Conservation (phyloP, 345 rosid genomes). For the Syzygium aromaticum region DNA sequence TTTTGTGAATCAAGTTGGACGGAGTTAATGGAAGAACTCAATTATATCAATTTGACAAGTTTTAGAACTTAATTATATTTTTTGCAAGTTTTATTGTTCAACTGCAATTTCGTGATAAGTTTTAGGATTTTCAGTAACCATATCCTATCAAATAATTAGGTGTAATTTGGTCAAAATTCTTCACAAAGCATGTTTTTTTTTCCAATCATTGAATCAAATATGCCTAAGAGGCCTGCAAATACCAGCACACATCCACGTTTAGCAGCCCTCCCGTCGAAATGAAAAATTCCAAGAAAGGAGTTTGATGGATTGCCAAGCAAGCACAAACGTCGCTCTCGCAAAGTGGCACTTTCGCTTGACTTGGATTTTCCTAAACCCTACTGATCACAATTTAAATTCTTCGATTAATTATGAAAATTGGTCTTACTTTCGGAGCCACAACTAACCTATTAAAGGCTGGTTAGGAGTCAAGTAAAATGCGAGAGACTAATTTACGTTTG, state of each 20-base stretch:
- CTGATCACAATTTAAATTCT: neutral
- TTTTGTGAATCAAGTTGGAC: too few relatives aligned
- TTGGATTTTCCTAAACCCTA: accelerated
- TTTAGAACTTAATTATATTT: too few relatives aligned
- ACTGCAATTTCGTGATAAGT: too few relatives aligned
- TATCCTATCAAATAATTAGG: neutral
- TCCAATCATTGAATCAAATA: neutral
- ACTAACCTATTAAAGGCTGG: neutral
- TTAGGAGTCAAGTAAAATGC: neutral
- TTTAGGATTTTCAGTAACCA: too few relatives aligned
- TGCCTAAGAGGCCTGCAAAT: neutral
- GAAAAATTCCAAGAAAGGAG: neutral
- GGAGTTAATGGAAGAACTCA: too few relatives aligned
- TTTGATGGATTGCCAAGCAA: neutral
- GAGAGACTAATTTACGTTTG: accelerated
- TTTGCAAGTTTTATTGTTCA: too few relatives aligned
- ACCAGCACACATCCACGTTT: neutral
- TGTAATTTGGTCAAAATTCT: neutral
- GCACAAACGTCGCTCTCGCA: accelerated
- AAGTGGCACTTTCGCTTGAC: neutral
- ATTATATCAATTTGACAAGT: too few relatives aligned
- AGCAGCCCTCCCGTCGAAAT: accelerated
- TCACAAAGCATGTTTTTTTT: neutral
- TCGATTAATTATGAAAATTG: neutral
- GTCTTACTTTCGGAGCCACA: neutral